Evolutionary conservation across 352 stramenopile species (phyloP), one percentile per base, ranked within the genome.

Genomic region (Discostella stelligera): DNA sequence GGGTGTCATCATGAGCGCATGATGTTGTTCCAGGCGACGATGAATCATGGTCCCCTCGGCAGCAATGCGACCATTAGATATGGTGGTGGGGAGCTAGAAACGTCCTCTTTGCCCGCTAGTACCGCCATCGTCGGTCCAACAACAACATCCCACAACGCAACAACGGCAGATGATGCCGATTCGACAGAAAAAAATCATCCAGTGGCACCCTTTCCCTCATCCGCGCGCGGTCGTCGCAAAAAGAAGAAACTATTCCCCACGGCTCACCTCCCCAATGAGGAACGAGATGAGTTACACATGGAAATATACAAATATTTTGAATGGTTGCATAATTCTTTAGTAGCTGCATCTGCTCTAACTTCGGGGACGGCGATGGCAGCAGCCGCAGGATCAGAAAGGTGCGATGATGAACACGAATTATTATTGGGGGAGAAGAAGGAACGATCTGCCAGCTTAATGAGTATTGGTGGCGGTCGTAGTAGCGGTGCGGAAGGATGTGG

Each of bases 301-400:
- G 71, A 73, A 30, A 80, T 80, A 50, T 80, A 74, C 72, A 74
- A 74, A 25, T 80, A 80, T 39, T 80, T 80, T 27, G 5, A 11
- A 14, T 80, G 72, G 72, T 20, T 80, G 10, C 55, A 74, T 18
- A 25, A 56, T 55, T 37, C 53, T 21, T 30, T 79, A 3, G 0
- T 37, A 18, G n/a, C 5, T 44, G 16, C 50, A 21, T 10, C 23
- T 61, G 9, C 37, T 32, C 27, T 5, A 32, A 49, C 14, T 39
- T 46, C 8, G 46, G 16, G 41, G 23, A 20, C 8, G 23, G 2
- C 21, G 60, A 63, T 13, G n/a, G 23, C 0, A 30, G 32, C 60
- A 11, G 60, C 23, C 16, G 37, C n/a, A 67, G 30, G 55, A 20
- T 46, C 55, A 56, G 46, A 59, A 21, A 25, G 32, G 25, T 25